Percentiles rank a stretch among this genome's conserved stretches.
These are phyloP conservation scores for Aureobasidium sp. DNA, from an alignment of 2,329 filamentous ascomycete genomes.

Conservation along the genomic window DNA sequence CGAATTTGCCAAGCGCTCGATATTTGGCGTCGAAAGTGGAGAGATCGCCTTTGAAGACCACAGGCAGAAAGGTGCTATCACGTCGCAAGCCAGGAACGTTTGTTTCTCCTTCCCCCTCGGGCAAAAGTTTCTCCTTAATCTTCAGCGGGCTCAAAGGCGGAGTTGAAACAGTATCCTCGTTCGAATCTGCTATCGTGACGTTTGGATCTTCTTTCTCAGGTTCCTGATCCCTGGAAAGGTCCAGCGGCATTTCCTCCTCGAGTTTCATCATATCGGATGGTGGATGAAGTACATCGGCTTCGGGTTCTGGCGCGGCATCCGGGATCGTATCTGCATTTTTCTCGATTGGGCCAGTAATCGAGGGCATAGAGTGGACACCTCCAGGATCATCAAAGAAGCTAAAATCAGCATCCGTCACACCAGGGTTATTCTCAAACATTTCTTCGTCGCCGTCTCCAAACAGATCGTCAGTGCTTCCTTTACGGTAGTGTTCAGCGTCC, in stretches of 20 bases:
- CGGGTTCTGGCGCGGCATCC: neutral
- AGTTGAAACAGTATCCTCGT: constrained; percentile 19
- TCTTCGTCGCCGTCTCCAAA: constrained; percentile 64
- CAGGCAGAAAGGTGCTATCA: constrained; percentile 45
- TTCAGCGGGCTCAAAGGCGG: constrained; percentile 36
- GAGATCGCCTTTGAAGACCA: constrained; percentile 45
- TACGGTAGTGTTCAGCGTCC: constrained; percentile 17
- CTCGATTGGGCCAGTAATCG: neutral
- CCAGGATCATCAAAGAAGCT: constrained; percentile 69
- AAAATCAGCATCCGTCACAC: constrained; percentile 77
- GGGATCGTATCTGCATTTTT: neutral
- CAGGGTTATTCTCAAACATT: constrained; percentile 59
- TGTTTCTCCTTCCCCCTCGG: constrained; percentile 33
- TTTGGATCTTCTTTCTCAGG: neutral
- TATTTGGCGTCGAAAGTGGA: constrained; percentile 49
- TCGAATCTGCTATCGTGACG: neutral
- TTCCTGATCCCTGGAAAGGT: neutral
- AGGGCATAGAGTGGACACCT: constrained; percentile 22
- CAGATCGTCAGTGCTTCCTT: constrained; percentile 49
- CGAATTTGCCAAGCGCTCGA: constrained; percentile 40
- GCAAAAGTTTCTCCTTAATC: constrained; percentile 42
- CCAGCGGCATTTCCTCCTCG: neutral
- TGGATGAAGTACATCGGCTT: neutral
- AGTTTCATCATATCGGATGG: neutral
- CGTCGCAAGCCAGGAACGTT: constrained; percentile 20